Conservation (phyloP, 352 stramenopile species). For the Pythium utonaiense region DNA sequence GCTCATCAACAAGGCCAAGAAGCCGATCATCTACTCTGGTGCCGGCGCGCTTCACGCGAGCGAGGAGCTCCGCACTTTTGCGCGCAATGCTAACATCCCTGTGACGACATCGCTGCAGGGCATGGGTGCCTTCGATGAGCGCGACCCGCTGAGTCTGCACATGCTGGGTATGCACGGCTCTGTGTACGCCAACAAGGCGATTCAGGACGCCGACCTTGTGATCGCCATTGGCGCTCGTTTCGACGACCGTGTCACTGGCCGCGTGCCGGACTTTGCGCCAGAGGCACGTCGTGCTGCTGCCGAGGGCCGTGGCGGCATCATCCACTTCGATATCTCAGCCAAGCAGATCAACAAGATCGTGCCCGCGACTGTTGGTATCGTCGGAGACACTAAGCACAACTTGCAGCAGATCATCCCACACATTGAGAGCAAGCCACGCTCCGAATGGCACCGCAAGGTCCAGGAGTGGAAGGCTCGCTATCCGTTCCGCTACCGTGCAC, state of each 20-base stretch:
- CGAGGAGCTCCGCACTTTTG: slow-evolving; percentile 89
- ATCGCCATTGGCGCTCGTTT: slow-evolving; percentile 94
- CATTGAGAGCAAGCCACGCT: slow-evolving; percentile 76
- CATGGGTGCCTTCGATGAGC: slow-evolving; percentile 93
- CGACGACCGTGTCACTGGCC: slow-evolving; percentile 94
- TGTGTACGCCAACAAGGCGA: slow-evolving; percentile 95
- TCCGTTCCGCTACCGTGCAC: slow-evolving; percentile 89
- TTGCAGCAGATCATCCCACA: slow-evolving; percentile 86
- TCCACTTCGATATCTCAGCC: slow-evolving; percentile 94
- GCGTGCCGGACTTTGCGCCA: slow-evolving; percentile 91
- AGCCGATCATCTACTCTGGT: slow-evolving; percentile 94
- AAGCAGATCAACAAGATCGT: slow-evolving; percentile 88
- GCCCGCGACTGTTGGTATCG: slow-evolving; percentile 69
- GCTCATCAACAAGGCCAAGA: slow-evolving; percentile 93
- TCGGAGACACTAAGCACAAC: slow-evolving; percentile 90
- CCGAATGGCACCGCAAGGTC: slow-evolving; percentile 91
- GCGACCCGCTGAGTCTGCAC: slow-evolving; percentile 91
- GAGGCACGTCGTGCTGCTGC: slow-evolving; percentile 88
- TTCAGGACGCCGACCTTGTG: slow-evolving; percentile 94
- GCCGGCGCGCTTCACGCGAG: slow-evolving; percentile 86
- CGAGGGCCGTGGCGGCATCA: slow-evolving; percentile 92
- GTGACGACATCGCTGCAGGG: slow-evolving; percentile 94
- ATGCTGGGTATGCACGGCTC: slow-evolving; percentile 98
- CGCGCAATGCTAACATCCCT: slow-evolving; percentile 92
- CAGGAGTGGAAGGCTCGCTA: slow-evolving; percentile 90